Evolutionary conservation across 1,139 yeast genomes (phyloP).

Genomic region (Suhomyces bolitotheri): DNA sequence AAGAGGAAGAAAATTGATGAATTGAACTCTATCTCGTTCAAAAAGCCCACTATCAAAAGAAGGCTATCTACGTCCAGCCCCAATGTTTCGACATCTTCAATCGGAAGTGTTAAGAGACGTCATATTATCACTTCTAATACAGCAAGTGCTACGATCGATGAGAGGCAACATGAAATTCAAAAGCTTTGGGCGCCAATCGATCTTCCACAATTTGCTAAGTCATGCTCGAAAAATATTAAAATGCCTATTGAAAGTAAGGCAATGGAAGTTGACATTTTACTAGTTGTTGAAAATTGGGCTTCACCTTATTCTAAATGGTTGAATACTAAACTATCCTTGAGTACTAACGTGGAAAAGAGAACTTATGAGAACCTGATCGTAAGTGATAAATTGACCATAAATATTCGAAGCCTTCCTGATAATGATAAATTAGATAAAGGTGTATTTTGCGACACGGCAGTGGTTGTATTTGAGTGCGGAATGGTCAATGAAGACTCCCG

Average conservation of each 20-base stretch:
- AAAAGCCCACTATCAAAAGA: slow-evolving; percentile 26
- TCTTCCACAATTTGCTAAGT: slow-evolving; percentile 24
- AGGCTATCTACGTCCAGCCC: slow-evolving; percentile 19
- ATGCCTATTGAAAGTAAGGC: slow-evolving; percentile 22
- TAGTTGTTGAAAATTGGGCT: slow-evolving; percentile 49
- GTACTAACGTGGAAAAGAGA: slow-evolving; percentile 26
- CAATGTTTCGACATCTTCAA: slow-evolving; percentile 8
- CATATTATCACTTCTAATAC: slow-evolving; percentile 11
- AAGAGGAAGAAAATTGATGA: slow-evolving; percentile 40
- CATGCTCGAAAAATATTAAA: slow-evolving; percentile 27
- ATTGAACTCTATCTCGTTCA: slow-evolving; percentile 41
- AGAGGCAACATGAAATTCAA: slow-evolving; percentile 34
- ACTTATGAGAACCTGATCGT: slow-evolving; percentile 29
- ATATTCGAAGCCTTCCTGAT: slow-evolving; percentile 41
- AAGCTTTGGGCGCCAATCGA: slow-evolving; percentile 46
- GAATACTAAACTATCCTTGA: slow-evolving; percentile 38
- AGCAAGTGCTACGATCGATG: slow-evolving; percentile 17
- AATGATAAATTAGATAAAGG: slow-evolving; percentile 34
- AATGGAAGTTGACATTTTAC: slow-evolving; percentile 31
- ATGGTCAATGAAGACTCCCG: slow-evolving; percentile 22
- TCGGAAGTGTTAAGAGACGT: slow-evolving; percentile 16
- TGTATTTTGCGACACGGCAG: slow-evolving; percentile 39
- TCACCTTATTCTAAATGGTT: slow-evolving; percentile 49
- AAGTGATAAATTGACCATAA: slow-evolving; percentile 26
- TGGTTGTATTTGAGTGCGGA: slow-evolving; percentile 52